These are phyloP conservation scores for Xerocomus minutiporus DNA, from an alignment of 1,284 basidiomycete genomes.

Conservation along the genomic window DNA sequence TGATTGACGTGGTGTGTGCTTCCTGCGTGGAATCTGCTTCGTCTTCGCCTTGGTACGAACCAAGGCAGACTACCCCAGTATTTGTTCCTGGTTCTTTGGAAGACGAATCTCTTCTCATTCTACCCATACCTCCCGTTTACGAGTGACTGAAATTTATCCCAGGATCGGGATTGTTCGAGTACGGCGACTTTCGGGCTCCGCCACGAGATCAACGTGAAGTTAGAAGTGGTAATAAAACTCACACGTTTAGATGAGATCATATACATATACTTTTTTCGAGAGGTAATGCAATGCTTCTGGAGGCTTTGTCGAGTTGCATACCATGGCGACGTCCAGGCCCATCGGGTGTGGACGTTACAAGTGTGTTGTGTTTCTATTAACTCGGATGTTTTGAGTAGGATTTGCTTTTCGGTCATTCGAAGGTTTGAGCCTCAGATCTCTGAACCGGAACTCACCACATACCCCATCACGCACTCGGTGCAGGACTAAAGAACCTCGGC, in stretches of 20 bases:
- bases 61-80: neutral
- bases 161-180: conserved; percentile 39
- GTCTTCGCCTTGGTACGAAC: conserved; percentile 4
- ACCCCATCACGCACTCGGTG: neutral
- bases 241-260: conserved; percentile 55
- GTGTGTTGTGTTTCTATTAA: conserved; percentile 6
- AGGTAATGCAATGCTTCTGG: conserved; percentile 1
- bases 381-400: conserved; percentile 21
- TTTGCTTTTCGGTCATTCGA: conserved; percentile 22
- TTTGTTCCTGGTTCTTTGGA: neutral
- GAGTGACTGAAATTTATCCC: conserved; percentile 17
- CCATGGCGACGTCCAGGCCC: conserved; percentile 8
- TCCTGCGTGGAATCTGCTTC: conserved; percentile 8
- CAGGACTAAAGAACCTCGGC: conserved; percentile 2
- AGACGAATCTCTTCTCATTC: conserved; percentile 3
- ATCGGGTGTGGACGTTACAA: conserved; percentile 10
- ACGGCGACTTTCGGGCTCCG: conserved; percentile 62
- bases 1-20: conserved; percentile 1
- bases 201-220: conserved; percentile 65
- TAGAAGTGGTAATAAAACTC: conserved; percentile 66
- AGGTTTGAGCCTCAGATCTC: neutral
- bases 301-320: neutral
- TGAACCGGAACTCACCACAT: neutral
- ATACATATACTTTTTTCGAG: conserved; percentile 10
- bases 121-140: neutral